Evolutionary conservation across 768 basidiomycete species (phyloP).

Genomic region (Tricholoma sp.): DNA sequence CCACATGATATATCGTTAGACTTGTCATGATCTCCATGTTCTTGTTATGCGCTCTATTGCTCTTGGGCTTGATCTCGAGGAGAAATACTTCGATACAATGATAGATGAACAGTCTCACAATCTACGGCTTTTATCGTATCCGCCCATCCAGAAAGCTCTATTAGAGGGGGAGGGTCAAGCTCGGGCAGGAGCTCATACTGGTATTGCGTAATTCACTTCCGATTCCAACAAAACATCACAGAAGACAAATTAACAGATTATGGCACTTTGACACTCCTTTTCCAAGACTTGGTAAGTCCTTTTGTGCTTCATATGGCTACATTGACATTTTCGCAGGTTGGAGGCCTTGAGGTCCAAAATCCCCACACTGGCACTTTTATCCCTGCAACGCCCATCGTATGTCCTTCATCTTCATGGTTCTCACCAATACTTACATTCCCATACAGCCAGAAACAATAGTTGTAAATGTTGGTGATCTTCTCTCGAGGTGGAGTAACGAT

Average conservation of each 20-base stretch:
- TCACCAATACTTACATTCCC: neutral
- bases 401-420: conserved; percentile 20
- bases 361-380: conserved; percentile 69
- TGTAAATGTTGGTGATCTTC: conserved; percentile 76
- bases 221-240: neutral
- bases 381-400: conserved; percentile 71
- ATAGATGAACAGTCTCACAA: conserved; percentile 79
- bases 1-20: conserved; percentile 29
- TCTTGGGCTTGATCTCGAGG: conserved; percentile 67
- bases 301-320: neutral
- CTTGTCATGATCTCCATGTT: conserved; percentile 71
- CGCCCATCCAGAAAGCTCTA: conserved; percentile 58
- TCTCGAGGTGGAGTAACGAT: conserved; percentile 83
- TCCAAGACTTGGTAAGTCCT: conserved; percentile 61
- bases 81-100: conserved; percentile 70
- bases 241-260: conserved; percentile 46
- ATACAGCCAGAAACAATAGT: conserved; percentile 73
- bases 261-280: conserved; percentile 75
- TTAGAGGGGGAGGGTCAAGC: conserved; percentile 64
- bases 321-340: conserved; percentile 39
- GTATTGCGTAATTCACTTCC: conserved; percentile 23
- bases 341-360: conserved; percentile 79
- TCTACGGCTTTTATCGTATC: conserved; percentile 75
- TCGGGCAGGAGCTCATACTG: conserved; percentile 80
- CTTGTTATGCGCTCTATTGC: conserved; percentile 85